Conservation (phyloP, 2,329 filamentous ascomycete genomes). For the Daldinia sp. region DNA sequence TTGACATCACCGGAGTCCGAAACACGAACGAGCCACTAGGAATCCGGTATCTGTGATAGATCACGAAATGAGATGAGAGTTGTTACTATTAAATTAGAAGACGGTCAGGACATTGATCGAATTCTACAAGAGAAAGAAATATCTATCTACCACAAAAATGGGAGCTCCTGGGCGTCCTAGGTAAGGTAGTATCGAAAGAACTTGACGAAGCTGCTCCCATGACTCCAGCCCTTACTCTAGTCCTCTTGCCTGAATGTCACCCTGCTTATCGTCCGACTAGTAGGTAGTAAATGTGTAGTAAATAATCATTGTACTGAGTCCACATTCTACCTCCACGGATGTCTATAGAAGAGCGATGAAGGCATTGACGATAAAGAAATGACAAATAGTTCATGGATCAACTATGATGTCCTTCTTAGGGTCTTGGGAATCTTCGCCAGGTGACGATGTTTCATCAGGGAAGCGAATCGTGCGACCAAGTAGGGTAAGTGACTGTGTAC, state of each 20-base stretch:
- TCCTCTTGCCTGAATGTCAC: slow-evolving; percentile 8
- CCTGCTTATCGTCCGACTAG: slow-evolving; percentile 23
- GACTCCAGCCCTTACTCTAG: background rate
- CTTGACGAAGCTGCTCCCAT: background rate
- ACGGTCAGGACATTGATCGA: background rate
- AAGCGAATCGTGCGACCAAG: slow-evolving; percentile 54
- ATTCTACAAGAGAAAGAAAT: background rate
- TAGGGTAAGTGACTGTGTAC: slow-evolving; percentile 26
- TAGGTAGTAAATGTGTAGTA: slow-evolving; percentile 9
- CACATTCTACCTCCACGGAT: background rate
- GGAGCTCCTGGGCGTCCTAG: slow-evolving; percentile 5
- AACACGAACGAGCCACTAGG: slow-evolving; percentile 22
- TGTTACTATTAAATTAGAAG: slow-evolving; percentile 2
- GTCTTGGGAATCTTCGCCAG: slow-evolving; percentile 1
- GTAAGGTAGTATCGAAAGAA: background rate
- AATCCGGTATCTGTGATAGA: slow-evolving; percentile 9
- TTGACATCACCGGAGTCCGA: slow-evolving; percentile 38
- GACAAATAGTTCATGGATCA: slow-evolving; percentile 24
- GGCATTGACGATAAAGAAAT: background rate
- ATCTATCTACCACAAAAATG: slow-evolving; percentile 2
- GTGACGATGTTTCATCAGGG: slow-evolving; percentile 49
- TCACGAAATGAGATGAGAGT: slow-evolving; percentile 7
- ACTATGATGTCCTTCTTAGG: slow-evolving; percentile 1
- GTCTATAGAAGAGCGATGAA: background rate
- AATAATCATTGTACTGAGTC: slow-evolving; percentile 2